These are phyloP conservation scores for Alternaria novae-zelandiae DNA, from an alignment of 2,329 filamentous ascomycete genomes.

Conservation along the genomic window DNA sequence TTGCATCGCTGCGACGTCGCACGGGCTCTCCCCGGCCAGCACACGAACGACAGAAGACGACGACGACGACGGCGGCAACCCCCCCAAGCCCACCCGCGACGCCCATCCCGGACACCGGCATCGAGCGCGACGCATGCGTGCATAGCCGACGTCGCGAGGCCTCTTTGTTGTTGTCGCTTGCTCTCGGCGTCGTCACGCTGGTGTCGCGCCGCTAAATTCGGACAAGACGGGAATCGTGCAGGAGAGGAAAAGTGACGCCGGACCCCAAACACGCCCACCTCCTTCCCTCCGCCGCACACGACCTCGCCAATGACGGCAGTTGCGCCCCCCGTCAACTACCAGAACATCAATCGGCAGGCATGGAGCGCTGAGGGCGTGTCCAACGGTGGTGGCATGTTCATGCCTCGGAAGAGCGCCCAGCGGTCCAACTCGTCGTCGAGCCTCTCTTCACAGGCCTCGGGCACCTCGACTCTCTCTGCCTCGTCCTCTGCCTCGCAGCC, in stretches of 20 bases:
- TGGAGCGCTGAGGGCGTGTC: conserved; percentile 66
- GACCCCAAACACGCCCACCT: conserved; percentile 23
- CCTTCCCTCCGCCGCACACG: conserved; percentile 22
- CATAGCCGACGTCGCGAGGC: conserved; percentile 26
- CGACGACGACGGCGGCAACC: conserved; percentile 17
- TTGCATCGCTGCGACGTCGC: conserved; percentile 37
- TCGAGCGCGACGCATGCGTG: conserved; percentile 35
- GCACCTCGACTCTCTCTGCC: conserved; percentile 67
- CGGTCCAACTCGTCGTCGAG: conserved; percentile 92
- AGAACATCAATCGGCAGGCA: conserved; percentile 66
- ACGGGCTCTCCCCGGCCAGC: conserved; percentile 42
- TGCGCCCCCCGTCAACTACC: conserved; percentile 68
- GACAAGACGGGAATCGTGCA: conserved; percentile 31
- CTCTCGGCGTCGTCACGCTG: conserved; percentile 34
- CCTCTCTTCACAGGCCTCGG: conserved; percentile 68
- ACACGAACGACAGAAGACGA: conserved; percentile 44
- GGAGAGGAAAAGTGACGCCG: conserved; percentile 39
- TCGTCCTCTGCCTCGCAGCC: conserved; percentile 62
- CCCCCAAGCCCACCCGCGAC: conserved; percentile 4
- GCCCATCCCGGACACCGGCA: conserved; percentile 13
- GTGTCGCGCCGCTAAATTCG: conserved; percentile 36
- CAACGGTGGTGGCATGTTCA: conserved; percentile 76
- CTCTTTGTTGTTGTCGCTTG: conserved; percentile 21
- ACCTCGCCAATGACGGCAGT: conserved; percentile 67
- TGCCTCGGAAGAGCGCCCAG: conserved; percentile 83